Conservation (phyloP, 148 eudicot species). For the Rhododendron ovatum region DNA sequence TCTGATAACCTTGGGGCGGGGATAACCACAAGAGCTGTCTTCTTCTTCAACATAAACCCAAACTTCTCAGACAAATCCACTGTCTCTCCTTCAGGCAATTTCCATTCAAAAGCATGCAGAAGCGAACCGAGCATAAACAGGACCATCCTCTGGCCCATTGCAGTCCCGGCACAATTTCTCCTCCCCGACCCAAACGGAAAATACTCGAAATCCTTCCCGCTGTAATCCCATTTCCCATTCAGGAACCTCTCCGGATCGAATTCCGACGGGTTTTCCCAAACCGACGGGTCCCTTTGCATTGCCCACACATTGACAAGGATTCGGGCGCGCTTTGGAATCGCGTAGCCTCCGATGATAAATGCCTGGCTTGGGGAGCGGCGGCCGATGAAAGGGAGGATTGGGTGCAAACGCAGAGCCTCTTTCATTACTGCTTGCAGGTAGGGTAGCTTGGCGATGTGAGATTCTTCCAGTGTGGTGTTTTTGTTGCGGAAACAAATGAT, state of each 20-base stretch:
- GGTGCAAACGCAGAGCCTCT: conserved; percentile 32
- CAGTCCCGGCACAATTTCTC: conserved; percentile 59
- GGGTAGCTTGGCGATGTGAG: conserved; percentile 42
- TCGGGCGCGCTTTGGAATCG: conserved; percentile 37
- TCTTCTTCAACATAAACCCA: conserved; percentile 56
- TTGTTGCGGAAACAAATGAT: too few relatives aligned
- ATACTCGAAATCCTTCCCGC: conserved; percentile 41
- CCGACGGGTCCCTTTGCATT: conserved; percentile 53
- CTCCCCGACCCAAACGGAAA: conserved; percentile 71
- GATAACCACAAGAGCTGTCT: conserved; percentile 33
- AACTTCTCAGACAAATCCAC: conserved; percentile 51
- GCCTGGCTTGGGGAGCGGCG: conserved; percentile 41
- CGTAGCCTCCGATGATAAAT: conserved; percentile 40
- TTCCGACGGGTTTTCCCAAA: conserved; percentile 51
- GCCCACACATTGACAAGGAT: conserved; percentile 53
- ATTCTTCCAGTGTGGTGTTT: conserved; percentile 52
- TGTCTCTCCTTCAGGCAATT: conserved; percentile 39
- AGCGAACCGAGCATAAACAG: conserved; percentile 48
- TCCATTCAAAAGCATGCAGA: conserved; percentile 65
- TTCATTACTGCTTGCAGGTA: conserved; percentile 49
- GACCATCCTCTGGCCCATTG: conserved; percentile 56
- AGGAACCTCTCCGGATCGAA: conserved; percentile 64
- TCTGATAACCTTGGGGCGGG: conserved; percentile 10
- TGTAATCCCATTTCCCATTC: conserved; percentile 39
- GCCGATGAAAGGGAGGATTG: conserved; percentile 35